phyloP scores from a whole-genome alignment of 2,329 filamentous ascomycete species.

The Talaromyces sp. region DNA sequence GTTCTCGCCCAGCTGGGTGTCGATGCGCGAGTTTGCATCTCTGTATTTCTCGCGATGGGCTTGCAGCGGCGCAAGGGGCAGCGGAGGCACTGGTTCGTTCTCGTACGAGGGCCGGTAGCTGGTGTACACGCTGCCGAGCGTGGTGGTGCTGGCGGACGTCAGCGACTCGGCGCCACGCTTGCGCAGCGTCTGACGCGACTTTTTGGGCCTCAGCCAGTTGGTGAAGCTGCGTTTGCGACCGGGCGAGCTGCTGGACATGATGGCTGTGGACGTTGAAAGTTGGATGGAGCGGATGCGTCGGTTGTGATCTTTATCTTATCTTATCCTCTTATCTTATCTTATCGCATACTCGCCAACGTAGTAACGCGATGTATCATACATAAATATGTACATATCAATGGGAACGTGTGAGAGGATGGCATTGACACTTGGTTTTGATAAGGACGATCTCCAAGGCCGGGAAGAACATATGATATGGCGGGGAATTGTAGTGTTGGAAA shows the following conservation, averaged over 20 bases:
- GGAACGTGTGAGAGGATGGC: too few relatives aligned
- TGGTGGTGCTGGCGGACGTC: slow-evolving; percentile 10
- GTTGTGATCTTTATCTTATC: neutral
- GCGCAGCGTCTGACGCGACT: slow-evolving; percentile 14
- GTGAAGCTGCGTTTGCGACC: slow-evolving; percentile 4
- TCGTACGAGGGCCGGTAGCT: slow-evolving; percentile 5
- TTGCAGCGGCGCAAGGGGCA: slow-evolving; percentile 26
- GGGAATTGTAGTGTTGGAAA: too few relatives aligned
- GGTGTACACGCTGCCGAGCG: slow-evolving; percentile 6
- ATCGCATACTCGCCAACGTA: neutral
- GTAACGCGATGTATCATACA: too few relatives aligned
- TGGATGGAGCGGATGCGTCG: neutral
- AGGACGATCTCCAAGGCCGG: too few relatives aligned
- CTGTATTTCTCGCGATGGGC: slow-evolving; percentile 30
- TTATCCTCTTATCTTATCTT: neutral
- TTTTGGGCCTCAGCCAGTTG: slow-evolving; percentile 13
- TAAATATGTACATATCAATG: too few relatives aligned
- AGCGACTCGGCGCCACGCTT: slow-evolving; percentile 6
- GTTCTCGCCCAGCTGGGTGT: slow-evolving; percentile 32
- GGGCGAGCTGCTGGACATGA: slow-evolving; percentile 4
- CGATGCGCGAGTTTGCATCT: slow-evolving; percentile 21
- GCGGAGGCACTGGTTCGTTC: neutral
- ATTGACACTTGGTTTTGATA: too few relatives aligned
- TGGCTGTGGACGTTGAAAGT: neutral
- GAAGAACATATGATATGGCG: too few relatives aligned